Evolutionary conservation across 1,284 basidiomycete species (phyloP), one percentile per base, ranked within the genome.

Genomic region (Trametes sp.): DNA sequence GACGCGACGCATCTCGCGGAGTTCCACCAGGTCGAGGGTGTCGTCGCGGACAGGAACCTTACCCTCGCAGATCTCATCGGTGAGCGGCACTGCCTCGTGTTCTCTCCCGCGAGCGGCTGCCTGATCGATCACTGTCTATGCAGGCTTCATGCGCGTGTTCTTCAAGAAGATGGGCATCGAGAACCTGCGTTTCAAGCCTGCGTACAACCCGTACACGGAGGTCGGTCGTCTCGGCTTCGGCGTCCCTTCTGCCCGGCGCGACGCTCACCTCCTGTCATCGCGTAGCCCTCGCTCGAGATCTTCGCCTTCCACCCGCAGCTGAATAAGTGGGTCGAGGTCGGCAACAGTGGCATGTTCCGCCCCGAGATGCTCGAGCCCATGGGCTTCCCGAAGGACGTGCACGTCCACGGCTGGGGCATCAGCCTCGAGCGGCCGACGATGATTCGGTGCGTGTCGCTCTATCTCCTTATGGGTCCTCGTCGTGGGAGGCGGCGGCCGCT

Each of bases 1-100:
- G 98, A 99, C 78, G 96, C 96, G 38, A 99, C 98, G n/a, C 98
- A 99, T 82, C 75, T 99, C 64, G 98, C 98, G 21, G 98, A 99
- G 80, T 99, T 99, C 84, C 97, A 99, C 76, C 98, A 99, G 79
- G 98, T 99, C 14, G 98, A 99, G 79, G 98, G 98, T 62, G 97
- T 99, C 50, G 96, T 99, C 16, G 98, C 98, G 16, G 98, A 99
- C 79, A 88, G 91, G 70, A 88, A 91, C 65, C 82, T 99, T 64
- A 99, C 97, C 2, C 82, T 99, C n/a, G 98, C 96, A 19, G 96
- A 99, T 77, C 82, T 99, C 63, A 98, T 99, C 70, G 96, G 96
- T 94, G 67, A 54, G 82, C 70, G 28, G 6, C 11, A 9, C 16
- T 9, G 4, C 13, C 1, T 26, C 4, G 4, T 45, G 23, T n/a